Conservation (phyloP, 2,329 filamentous ascomycete genomes). For the Seiridium cupressi region DNA sequence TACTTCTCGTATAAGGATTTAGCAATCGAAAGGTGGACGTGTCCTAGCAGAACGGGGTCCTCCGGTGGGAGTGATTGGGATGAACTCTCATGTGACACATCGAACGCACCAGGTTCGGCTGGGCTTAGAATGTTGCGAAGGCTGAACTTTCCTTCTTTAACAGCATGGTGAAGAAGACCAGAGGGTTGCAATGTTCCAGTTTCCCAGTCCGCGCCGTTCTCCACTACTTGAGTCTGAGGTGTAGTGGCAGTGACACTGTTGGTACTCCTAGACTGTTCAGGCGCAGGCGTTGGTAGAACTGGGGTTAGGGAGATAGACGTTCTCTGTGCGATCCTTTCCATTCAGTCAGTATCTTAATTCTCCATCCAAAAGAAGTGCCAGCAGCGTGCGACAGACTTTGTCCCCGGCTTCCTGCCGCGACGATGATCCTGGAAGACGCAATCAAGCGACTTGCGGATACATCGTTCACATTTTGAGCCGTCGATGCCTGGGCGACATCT, state of each 20-base stretch:
- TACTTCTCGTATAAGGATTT: conserved; percentile 28
- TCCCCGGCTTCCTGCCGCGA: conserved; percentile 35
- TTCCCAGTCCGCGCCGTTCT: conserved; percentile 9
- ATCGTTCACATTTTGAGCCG: conserved; percentile 31
- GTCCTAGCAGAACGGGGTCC: conserved; percentile 25
- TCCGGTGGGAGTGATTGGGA: conserved; percentile 9
- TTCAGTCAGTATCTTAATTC: not conserved
- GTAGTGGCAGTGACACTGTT: not conserved
- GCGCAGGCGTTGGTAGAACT: not conserved
- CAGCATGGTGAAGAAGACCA: conserved; percentile 30
- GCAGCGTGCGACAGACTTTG: conserved; percentile 21
- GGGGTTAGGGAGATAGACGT: not conserved
- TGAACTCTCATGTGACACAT: not conserved
- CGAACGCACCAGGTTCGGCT: not conserved
- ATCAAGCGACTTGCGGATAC: conserved; percentile 32
- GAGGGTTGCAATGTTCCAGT: conserved; percentile 27
- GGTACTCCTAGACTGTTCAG: not conserved
- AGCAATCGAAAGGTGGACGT: conserved; percentile 25
- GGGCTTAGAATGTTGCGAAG: conserved; percentile 26
- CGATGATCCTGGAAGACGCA: conserved; percentile 37
- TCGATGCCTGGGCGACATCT: conserved; percentile 27
- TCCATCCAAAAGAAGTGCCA: no score
- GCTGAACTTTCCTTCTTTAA: conserved; percentile 31
- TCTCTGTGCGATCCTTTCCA: not conserved
- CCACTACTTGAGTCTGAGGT: not conserved